Evolutionary conservation across 1,139 yeast genomes (phyloP).

Genomic region (Candida pseudoviswanathii): DNA sequence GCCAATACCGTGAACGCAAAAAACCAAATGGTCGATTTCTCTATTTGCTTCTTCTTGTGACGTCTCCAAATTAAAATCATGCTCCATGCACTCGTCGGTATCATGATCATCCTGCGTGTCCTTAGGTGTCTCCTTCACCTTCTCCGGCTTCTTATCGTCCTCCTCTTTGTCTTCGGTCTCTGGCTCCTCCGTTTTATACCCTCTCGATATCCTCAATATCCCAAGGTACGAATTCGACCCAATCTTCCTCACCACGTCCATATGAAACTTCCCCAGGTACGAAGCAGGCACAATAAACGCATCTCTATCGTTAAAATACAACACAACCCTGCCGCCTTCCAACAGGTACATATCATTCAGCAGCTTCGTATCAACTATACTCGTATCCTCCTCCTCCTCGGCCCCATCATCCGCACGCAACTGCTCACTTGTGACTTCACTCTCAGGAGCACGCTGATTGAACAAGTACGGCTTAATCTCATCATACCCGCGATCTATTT

Average conservation of each 20-base stretch:
- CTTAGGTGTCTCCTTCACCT: neutral
- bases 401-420: neutral
- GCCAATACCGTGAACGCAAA: constrained; percentile 94
- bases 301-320: constrained; percentile 34
- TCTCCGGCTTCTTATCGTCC: constrained; percentile 10
- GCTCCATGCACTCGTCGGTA: constrained; percentile 45
- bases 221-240: constrained; percentile 34
- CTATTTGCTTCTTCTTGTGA: constrained; percentile 42
- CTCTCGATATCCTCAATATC: constrained; percentile 27
- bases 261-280: constrained; percentile 35
- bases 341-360: constrained; percentile 35
- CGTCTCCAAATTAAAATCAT: constrained; percentile 50
- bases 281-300: constrained; percentile 43
- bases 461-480: constrained; percentile 34
- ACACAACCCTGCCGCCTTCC: constrained; percentile 31
- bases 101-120: constrained; percentile 22
- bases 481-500: constrained; percentile 59
- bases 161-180: constrained; percentile 20
- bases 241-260: constrained; percentile 40
- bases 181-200: constrained; percentile 29
- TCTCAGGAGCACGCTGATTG: constrained; percentile 12
- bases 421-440: neutral
- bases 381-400: constrained; percentile 7
- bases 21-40: constrained; percentile 72
- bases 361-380: constrained; percentile 18